Evolutionary conservation across 2,329 filamentous ascomycete genomes (phyloP).

Genomic region (Neopestalotiopsis clavispora): DNA sequence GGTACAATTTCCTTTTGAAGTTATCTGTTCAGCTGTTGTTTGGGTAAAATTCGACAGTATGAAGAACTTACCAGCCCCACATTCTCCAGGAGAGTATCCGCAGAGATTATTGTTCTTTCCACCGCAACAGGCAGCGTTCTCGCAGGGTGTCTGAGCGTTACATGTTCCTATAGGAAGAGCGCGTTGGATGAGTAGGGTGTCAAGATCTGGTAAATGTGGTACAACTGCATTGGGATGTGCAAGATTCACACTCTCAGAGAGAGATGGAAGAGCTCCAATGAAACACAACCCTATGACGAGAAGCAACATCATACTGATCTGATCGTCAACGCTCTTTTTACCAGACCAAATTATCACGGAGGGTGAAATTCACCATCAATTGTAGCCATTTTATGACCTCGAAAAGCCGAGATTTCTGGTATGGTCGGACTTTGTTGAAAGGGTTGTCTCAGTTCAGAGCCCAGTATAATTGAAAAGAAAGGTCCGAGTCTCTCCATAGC

Average conservation of each 20-base stretch:
- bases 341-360: neutral
- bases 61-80: slow-evolving; percentile 23
- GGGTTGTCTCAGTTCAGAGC: too few species aligned
- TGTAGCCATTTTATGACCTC: neutral
- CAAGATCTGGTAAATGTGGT: neutral
- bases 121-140: slow-evolving; percentile 32
- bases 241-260: neutral
- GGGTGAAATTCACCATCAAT: neutral
- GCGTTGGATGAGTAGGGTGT: neutral
- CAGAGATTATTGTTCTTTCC: slow-evolving; percentile 18
- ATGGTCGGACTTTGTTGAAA: too few species aligned
- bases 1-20: neutral
- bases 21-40: neutral
- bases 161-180: slow-evolving; percentile 21
- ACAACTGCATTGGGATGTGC: neutral
- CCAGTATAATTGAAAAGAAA: too few species aligned
- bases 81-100: slow-evolving; percentile 19
- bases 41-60: neutral
- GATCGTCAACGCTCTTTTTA: neutral
- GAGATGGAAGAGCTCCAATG: neutral
- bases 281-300: neutral
- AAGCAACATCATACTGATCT: neutral
- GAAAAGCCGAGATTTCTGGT: too few species aligned
- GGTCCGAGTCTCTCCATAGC: too few species aligned
- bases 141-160: slow-evolving; percentile 24